Base-by-base conservation (phyloP, 345 rosid genomes). In the Schrenkiella parvula region DNA sequence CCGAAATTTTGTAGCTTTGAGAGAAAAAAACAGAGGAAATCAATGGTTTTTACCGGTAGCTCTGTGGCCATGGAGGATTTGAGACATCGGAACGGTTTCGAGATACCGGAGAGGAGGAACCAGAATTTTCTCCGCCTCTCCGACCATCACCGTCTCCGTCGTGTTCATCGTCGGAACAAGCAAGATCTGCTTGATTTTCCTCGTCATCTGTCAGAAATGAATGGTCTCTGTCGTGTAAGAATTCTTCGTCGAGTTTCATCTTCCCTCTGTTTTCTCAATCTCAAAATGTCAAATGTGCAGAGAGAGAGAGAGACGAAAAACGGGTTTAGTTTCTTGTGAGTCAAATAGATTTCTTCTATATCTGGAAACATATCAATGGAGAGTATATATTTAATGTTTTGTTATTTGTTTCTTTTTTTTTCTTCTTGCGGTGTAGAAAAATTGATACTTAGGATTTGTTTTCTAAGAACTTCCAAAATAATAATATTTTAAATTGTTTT, bases 151-250 rank as follows among this genome's bases (percentile, higher is more conserved):
- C 91, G 29, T 74, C 71, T 37, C 69, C 77, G 34, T 78, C 84
- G 23, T 64, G 73, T 13, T 76, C 85, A 5, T 76, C 80, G 18
- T 72, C 78, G 2, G 74, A 71, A 48, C 83, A 82, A 26, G 65
- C 68, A 50, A 80, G 77, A 23, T 85, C 86, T 2, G 93, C 97
- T 63, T 75, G 88, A 37, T 89, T 86, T 74, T 87, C 93, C 66
- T 89, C 93, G 10, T 91, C 98, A 47, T 93, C 97, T 0, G 92
- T 89, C 14, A 80, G 83, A 68, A 87, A 84, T 4, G 82, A 89
- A 58, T 84, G 89, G 43, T 81, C 90, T 5, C 89, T 86, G 61
- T 85, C 86, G 12, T 66, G 87, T 35, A 87, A 78, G 29, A 87
- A 70, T 68, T 88, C 95, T 67, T 92, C 96, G 44, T 90, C 91